phyloP scores from a whole-genome alignment of 345 rosid species.

The Xanthoceras sorbifolium region DNA sequence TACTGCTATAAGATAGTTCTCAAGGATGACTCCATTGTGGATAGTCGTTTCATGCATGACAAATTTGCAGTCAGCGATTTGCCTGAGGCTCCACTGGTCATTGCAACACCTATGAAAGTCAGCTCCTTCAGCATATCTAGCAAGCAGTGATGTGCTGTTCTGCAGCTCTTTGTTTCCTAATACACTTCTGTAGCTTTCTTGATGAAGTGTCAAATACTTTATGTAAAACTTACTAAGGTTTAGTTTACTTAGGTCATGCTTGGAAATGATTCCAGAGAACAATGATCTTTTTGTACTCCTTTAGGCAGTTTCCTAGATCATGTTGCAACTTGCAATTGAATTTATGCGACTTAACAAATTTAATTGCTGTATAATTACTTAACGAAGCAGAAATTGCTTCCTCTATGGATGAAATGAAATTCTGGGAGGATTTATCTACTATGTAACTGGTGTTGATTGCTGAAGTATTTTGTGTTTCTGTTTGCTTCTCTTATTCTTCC shows the following conservation, averaged over 20 bases:
- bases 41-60: constrained; percentile 98
- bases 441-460: not conserved
- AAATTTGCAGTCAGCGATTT: constrained; percentile 87
- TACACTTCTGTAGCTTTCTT: constrained; percentile 11
- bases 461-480: not conserved
- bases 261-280: constrained; percentile 7
- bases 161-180: not conserved
- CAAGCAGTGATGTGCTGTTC: constrained; percentile 47
- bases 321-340: constrained; percentile 16
- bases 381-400: not conserved
- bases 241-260: constrained; percentile 1
- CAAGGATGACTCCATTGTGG: constrained; percentile 88
- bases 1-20: constrained; percentile 91
- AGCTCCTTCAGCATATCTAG: constrained; percentile 97
- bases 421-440: not conserved
- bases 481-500: not conserved
- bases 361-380: constrained; percentile 13
- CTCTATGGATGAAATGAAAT: not conserved
- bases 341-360: constrained; percentile 6
- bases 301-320: not conserved
- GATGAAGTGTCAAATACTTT: constrained; percentile 12
- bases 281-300: constrained; percentile 17
- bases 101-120: constrained; percentile 93
- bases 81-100: constrained; percentile 97
- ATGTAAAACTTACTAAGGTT: constrained; percentile 15